Evolutionary conservation across 306 rosid species (phyloP).

Genomic region (Psophocarpus tetragonolobus): DNA sequence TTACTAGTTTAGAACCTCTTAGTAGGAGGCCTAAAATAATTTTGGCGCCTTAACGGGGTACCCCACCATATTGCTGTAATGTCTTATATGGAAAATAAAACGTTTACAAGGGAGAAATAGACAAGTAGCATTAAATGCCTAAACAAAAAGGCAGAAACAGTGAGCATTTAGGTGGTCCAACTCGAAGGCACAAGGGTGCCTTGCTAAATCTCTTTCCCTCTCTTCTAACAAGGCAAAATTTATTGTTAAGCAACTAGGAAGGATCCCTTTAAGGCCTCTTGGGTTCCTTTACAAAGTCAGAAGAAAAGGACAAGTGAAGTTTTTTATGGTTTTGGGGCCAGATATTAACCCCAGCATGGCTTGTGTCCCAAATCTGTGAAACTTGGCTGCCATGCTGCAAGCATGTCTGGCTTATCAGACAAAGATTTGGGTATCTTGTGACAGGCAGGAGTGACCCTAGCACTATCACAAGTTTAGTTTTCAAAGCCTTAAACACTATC

Average conservation of each 20-base stretch:
- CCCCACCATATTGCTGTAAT: constrained; percentile 38
- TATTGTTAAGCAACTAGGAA: constrained; percentile 27
- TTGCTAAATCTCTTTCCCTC: constrained; percentile 16
- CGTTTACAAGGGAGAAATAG: constrained; percentile 43
- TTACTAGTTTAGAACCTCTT: constrained; percentile 19
- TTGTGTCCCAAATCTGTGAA: constrained; percentile 63
- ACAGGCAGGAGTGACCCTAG: constrained; percentile 48
- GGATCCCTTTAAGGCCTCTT: constrained; percentile 39
- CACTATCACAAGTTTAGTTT: constrained; percentile 24
- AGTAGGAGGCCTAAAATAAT: constrained; percentile 34
- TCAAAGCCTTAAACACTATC: background rate
- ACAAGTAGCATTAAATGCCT: constrained; percentile 43
- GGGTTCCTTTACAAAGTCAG: constrained; percentile 47
- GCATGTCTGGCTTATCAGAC: constrained; percentile 68
- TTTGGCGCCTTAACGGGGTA: constrained; percentile 36
- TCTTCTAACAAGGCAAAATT: constrained; percentile 27
- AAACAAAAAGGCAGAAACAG: constrained; percentile 39
- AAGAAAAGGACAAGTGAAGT: constrained; percentile 64
- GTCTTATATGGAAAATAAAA: constrained; percentile 43
- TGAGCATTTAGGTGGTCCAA: constrained; percentile 46
- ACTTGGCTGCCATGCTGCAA: constrained; percentile 56
- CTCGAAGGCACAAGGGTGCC: constrained; percentile 28
- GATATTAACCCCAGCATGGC: constrained; percentile 39
- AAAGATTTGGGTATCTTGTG: constrained; percentile 82
- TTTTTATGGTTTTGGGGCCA: constrained; percentile 48